Percentiles rank a stretch among this genome's conserved stretches.
These are phyloP conservation scores for Xylariales sp. DNA, from an alignment of 2,329 filamentous ascomycete species.

Conservation along the genomic window DNA sequence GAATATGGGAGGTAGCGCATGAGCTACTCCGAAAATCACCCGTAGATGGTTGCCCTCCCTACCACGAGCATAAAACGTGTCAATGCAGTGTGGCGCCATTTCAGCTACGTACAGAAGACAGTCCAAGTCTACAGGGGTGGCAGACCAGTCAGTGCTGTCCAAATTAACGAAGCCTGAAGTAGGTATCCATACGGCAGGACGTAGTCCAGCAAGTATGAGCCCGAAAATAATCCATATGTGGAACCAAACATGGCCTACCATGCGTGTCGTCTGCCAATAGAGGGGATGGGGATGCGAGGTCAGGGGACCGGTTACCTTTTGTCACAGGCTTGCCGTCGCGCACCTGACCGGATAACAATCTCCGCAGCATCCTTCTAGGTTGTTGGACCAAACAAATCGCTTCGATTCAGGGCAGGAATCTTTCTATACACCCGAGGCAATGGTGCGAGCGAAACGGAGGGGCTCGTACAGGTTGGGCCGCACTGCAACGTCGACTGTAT, in stretches of 20 bases:
- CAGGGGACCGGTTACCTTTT: not conserved
- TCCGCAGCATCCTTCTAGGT: conserved; percentile 2
- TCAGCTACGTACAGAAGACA: not conserved
- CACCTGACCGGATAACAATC: conserved; percentile 4
- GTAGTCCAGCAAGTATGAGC: conserved; percentile 3
- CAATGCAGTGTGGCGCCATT: conserved; percentile 14
- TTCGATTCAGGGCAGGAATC: not conserved
- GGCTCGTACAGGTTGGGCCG: conserved; percentile 14
- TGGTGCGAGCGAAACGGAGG: not conserved
- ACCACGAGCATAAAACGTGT: conserved; percentile 20
- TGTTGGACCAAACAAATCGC: not conserved
- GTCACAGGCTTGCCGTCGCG: conserved; percentile 6
- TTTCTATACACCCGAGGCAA: not conserved
- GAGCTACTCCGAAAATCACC: not conserved
- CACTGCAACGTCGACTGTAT: not conserved
- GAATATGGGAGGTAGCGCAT: not conserved
- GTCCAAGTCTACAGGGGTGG: conserved; percentile 11
- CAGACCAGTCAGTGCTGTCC: conserved; percentile 11
- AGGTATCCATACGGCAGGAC: not conserved
- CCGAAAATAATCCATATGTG: conserved; percentile 2
- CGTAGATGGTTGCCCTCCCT: not conserved
- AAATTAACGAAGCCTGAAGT: conserved; percentile 2
- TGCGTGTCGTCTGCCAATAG: conserved; percentile 11
- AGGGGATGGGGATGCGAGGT: conserved; percentile 1
- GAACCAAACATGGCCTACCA: conserved; percentile 4